phyloP scores from a whole-genome alignment of 2,329 filamentous ascomycete species.

The Ophiocordyceps camponoti-saundersi region DNA sequence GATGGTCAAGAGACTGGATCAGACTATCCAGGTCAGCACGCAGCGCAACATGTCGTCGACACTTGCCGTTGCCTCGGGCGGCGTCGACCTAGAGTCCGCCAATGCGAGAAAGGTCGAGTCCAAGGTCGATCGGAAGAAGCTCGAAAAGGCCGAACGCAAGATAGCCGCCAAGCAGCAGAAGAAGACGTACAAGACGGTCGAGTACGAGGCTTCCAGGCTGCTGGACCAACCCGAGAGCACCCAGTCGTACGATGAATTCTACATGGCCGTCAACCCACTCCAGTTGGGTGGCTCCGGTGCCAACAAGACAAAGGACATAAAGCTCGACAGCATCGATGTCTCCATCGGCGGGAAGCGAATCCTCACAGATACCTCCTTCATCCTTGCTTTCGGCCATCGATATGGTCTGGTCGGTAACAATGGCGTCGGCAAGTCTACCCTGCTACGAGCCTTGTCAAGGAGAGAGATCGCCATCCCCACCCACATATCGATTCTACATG shows the following conservation, averaged over 20 bases:
- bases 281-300: slow-evolving; percentile 58
- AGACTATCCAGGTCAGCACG: slow-evolving; percentile 85
- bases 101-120: slow-evolving; percentile 91
- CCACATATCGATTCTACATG: slow-evolving; percentile 96
- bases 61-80: slow-evolving; percentile 66
- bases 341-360: slow-evolving; percentile 82
- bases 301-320: slow-evolving; percentile 96
- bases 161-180: slow-evolving; percentile 97
- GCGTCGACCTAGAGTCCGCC: slow-evolving; percentile 84
- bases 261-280: slow-evolving; percentile 97
- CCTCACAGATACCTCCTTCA: slow-evolving; percentile 76
- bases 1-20: slow-evolving; percentile 70
- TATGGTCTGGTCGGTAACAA: slow-evolving; percentile 98
- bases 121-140: slow-evolving; percentile 94
- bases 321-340: slow-evolving; percentile 90
- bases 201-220: slow-evolving; percentile 87
- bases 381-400: slow-evolving; percentile 76
- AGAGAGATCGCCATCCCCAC: slow-evolving; percentile 90
- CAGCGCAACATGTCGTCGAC: slow-evolving; percentile 95
- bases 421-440: slow-evolving; percentile 95
- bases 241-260: slow-evolving; percentile 97
- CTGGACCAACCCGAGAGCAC: slow-evolving; percentile 68
- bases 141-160: slow-evolving; percentile 96
- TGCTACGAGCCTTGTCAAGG: slow-evolving; percentile 77
- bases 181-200: slow-evolving; percentile 94